These are phyloP conservation scores for Trypanosomatidae sp. DNA, from an alignment of 208 protist species.

Conservation along the genomic window DNA sequence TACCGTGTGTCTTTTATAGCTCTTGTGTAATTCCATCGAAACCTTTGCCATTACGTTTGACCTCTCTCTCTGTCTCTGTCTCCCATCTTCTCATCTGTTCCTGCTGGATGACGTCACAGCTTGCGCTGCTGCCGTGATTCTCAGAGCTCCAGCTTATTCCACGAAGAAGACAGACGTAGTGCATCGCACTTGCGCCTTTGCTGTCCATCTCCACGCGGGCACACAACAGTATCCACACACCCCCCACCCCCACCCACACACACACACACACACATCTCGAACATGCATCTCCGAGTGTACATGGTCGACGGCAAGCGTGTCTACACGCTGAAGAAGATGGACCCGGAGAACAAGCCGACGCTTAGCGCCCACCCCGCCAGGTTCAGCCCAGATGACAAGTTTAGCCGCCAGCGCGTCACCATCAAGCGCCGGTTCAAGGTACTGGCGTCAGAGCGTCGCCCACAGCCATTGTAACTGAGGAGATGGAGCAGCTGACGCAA, in stretches of 20 bases:
- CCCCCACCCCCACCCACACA: not conserved
- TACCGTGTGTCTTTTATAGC: not conserved
- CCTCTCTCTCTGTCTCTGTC: not conserved
- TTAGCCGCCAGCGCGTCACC: slow-evolving; percentile 87
- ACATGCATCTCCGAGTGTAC: slow-evolving; percentile 86
- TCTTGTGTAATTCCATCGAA: not conserved
- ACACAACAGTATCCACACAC: not conserved
- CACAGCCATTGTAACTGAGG: slow-evolving; percentile 61
- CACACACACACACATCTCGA: not conserved
- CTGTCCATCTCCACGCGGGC: not conserved
- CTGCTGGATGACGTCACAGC: not conserved
- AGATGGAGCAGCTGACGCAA: not conserved
- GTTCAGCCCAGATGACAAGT: slow-evolving; percentile 94
- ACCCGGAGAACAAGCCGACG: slow-evolving; percentile 87
- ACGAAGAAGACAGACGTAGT: not conserved
- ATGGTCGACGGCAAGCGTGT: slow-evolving; percentile 86
- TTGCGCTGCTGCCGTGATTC: not conserved
- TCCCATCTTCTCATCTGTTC: not conserved
- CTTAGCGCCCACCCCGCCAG: slow-evolving; percentile 91
- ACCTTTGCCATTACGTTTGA: not conserved
- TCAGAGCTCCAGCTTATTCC: not conserved
- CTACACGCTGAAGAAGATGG: slow-evolving; percentile 93
- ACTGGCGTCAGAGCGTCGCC: slow-evolving; percentile 70
- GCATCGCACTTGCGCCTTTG: not conserved
- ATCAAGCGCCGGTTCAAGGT: slow-evolving; percentile 94